These are phyloP conservation scores for Cercospora zeina DNA, from an alignment of 2,329 filamentous ascomycete genomes.

Conservation along the genomic window DNA sequence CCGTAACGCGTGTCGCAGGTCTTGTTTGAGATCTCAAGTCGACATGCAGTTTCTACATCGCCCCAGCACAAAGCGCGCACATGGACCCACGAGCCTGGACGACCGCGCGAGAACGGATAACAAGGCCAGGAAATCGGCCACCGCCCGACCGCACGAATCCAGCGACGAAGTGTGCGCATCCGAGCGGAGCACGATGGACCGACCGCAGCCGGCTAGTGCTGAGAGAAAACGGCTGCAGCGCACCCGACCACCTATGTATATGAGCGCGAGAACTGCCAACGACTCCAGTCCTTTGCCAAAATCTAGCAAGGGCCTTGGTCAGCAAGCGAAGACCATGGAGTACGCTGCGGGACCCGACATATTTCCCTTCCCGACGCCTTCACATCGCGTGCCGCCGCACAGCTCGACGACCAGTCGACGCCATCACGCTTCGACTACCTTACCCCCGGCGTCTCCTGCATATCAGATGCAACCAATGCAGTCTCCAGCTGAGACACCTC, in stretches of 20 bases:
- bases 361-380: constrained; percentile 37
- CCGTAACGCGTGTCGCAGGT: constrained; percentile 15
- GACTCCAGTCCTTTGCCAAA: constrained; percentile 14
- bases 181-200: constrained; percentile 18
- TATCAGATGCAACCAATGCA: constrained; percentile 15
- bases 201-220: constrained; percentile 22
- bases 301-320: constrained; percentile 26
- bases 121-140: neutral
- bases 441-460: constrained; percentile 11
- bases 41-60: constrained; percentile 20
- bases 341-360: constrained; percentile 31
- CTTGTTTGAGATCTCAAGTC: constrained; percentile 11
- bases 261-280: constrained; percentile 1
- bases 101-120: constrained; percentile 4
- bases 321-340: constrained; percentile 28
- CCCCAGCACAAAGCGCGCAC: constrained; percentile 14
- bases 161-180: constrained; percentile 19
- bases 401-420: constrained; percentile 27
- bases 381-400: constrained; percentile 28
- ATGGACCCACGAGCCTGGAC: constrained; percentile 6
- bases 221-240: constrained; percentile 23
- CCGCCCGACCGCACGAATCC: neutral
- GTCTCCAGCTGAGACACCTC: constrained; percentile 18
- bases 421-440: neutral
- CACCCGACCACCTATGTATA: constrained; percentile 11